Base-by-base conservation (phyloP, 257 asterid species). In the Solanum okadae region DNA sequence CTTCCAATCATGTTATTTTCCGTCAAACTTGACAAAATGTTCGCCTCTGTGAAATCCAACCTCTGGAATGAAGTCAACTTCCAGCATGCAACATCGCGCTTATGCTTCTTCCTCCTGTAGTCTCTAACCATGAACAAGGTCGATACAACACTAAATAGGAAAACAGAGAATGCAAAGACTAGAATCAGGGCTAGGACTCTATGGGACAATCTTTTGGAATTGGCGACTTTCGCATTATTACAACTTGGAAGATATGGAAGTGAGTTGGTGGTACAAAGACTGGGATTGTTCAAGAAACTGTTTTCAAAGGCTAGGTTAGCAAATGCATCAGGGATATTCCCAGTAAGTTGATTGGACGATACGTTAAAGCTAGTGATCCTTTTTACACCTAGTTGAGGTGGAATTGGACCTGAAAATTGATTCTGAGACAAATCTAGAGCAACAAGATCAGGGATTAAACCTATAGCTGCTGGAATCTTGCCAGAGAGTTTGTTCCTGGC, bases 1-100 rank as follows among this genome's bases (percentile, higher is more conserved):
- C 86, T 86, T 59, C 98, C 98, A n/a, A 94, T 93, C 83, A 90
- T 37, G 87, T 93, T 94, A 8, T 84, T 90, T 15, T 94, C 98
- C 31, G 91, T 90, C 88, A 94, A 88, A 86, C 92, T 73, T 3
- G 92, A 87, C 88, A 93, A 85, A 76, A 94, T 93, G 9, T 92
- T 92, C 11, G 67, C 91, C 88, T 90, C 91, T 2, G 92, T 82
- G 87, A 94, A 92, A 67, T 93, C 90, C 89, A 93, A 67, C 88
- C 90, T 93, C 76, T 94, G 99, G 86, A 94, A 96, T 1, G 99
- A 95, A 89, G 98, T 95, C 38, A 94, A 87, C 82, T 94, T 95
- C 99, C 98, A 95, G 11, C 94, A 90, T 4, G 93, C 92, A 15
- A 93, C 91, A 82, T 96, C 94, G 3, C 88, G 91, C 61, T 20